Percentiles rank a stretch among this genome's conserved stretches.
Evolutionary conservation across 2,329 filamentous ascomycete genomes (phyloP).

Genomic region (Phyllosticta citrichinensis): DNA sequence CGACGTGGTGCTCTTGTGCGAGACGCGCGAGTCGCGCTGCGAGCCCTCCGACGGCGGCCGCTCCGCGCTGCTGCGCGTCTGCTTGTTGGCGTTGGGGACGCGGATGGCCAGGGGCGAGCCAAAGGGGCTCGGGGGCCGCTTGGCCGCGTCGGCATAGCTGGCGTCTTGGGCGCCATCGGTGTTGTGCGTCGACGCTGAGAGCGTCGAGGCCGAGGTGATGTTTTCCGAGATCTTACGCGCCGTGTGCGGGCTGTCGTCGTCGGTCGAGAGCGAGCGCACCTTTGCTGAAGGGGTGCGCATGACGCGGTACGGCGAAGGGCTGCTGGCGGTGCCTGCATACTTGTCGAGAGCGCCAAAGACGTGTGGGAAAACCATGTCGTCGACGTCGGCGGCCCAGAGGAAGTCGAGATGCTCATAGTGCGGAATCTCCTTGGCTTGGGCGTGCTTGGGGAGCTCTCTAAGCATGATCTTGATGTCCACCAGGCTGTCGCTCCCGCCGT

Average conservation of each 20-base stretch:
- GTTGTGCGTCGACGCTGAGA: background rate
- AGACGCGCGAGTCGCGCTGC: constrained; percentile 3
- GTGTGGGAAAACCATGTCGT: constrained; percentile 76
- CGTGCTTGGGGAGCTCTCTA: constrained; percentile 73
- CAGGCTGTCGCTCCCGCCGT: constrained; percentile 85
- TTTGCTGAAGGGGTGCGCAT: constrained; percentile 1
- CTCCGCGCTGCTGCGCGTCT: background rate
- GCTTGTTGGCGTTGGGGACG: background rate
- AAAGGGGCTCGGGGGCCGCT: background rate
- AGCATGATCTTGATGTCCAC: constrained; percentile 93
- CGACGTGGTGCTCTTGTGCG: constrained; percentile 17
- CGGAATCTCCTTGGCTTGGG: constrained; percentile 73
- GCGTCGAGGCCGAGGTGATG: background rate
- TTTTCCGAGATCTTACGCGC: constrained; percentile 10
- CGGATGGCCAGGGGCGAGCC: constrained; percentile 1
- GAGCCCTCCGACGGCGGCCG: constrained; percentile 1
- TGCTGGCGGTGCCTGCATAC: constrained; percentile 31
- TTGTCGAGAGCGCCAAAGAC: constrained; percentile 81
- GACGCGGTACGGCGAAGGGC: constrained; percentile 3
- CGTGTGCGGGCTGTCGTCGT: constrained; percentile 6
- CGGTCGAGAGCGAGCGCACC: background rate
- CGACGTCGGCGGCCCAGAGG: constrained; percentile 81
- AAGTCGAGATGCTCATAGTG: constrained; percentile 98
- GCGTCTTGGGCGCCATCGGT: background rate
- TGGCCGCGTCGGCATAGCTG: background rate